Conservation (phyloP, 371 early-diverging fungal genomes). For the Smittium mucronatum region DNA sequence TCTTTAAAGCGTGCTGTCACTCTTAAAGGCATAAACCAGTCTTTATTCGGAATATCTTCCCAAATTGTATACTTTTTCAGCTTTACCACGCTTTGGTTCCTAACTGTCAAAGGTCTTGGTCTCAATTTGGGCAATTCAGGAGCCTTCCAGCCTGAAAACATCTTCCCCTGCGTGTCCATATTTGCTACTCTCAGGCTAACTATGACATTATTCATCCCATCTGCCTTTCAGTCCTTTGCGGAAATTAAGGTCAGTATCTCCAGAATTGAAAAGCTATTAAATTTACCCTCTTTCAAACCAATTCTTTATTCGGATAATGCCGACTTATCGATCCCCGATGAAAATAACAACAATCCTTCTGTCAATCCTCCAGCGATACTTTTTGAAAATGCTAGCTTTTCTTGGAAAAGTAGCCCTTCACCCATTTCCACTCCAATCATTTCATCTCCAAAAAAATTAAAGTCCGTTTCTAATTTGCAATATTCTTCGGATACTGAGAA, state of each 20-base stretch:
- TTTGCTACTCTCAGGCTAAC: conserved; percentile 21
- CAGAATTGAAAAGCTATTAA: conserved; percentile 12
- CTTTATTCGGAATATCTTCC: conserved; percentile 21
- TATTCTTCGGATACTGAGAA: not conserved
- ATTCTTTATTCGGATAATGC: not conserved
- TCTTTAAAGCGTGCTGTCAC: conserved; percentile 18
- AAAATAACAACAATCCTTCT: conserved; percentile 64
- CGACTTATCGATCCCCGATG: not conserved
- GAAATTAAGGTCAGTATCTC: conserved; percentile 17
- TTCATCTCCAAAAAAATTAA: not conserved
- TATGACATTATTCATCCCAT: conserved; percentile 28
- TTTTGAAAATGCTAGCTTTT: conserved; percentile 43
- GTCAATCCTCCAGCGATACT: conserved; percentile 42
- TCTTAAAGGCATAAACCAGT: conserved; percentile 32
- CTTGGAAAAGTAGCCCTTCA: conserved; percentile 44
- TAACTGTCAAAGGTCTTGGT: conserved; percentile 1
- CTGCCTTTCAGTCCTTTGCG: conserved; percentile 15
- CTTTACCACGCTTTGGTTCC: conserved; percentile 24
- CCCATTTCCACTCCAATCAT: conserved; percentile 60
- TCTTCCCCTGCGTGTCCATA: conserved; percentile 31
- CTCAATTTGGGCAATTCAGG: conserved; percentile 17
- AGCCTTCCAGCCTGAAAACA: conserved; percentile 15
- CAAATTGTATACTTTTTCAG: conserved; percentile 21
- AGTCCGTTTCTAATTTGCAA: not conserved
- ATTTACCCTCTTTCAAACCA: not conserved